Percentiles rank a stretch among this genome's conserved stretches.
These are phyloP conservation scores for Cercospora citrullina DNA, from an alignment of 2,329 filamentous ascomycete species.

Conservation along the genomic window DNA sequence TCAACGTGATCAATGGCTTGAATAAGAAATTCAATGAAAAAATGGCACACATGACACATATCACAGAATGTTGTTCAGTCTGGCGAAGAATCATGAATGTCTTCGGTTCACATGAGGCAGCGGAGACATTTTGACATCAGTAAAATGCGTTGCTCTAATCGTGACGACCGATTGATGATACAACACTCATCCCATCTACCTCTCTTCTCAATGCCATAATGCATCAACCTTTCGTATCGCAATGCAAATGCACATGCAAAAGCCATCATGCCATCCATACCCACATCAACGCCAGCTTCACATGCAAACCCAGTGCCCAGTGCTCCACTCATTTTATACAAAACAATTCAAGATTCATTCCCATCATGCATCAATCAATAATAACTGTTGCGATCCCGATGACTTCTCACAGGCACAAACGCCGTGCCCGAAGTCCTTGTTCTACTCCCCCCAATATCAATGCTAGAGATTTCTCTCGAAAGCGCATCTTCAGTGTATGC, in stretches of 20 bases:
- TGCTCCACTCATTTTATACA: constrained; percentile 3
- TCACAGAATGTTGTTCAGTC: too few relatives aligned
- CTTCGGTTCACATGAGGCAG: too few relatives aligned
- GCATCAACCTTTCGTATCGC: background rate
- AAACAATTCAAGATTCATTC: background rate
- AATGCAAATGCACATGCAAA: background rate
- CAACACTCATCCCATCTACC: background rate
- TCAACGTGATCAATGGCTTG: too few relatives aligned
- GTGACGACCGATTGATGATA: background rate
- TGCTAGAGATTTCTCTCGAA: constrained; percentile 66
- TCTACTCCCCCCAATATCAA: constrained; percentile 44
- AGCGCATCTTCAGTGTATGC: constrained; percentile 57
- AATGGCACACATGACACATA: too few relatives aligned
- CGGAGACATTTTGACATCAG: too few relatives aligned
- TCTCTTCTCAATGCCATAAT: background rate
- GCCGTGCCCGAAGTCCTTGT: constrained; percentile 22
- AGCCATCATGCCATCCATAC: background rate
- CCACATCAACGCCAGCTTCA: background rate
- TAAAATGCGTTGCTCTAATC: too few relatives aligned
- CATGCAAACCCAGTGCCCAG: background rate
- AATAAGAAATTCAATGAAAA: too few relatives aligned
- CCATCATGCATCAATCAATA: constrained; percentile 24
- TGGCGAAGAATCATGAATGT: too few relatives aligned
- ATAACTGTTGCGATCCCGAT: constrained; percentile 35
- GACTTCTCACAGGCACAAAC: constrained; percentile 37